A percentile compares a stretch with the other conserved stretches of the same genome.
Evolutionary conservation across 2,329 filamentous ascomycete genomes (phyloP).

Genomic region (Aureobasidium uvarum): DNA sequence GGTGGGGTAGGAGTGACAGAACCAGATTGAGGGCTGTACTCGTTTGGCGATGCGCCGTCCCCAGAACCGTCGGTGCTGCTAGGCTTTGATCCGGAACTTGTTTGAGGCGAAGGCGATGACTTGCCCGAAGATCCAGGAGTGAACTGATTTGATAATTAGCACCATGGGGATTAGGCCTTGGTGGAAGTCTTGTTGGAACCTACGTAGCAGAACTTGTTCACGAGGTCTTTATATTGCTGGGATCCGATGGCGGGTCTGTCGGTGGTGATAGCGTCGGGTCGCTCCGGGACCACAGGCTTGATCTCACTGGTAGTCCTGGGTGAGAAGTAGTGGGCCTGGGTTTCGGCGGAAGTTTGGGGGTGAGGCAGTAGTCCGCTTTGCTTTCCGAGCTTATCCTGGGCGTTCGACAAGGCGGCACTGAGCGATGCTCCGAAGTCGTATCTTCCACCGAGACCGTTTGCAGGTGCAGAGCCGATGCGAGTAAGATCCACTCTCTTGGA

Average conservation of each 20-base stretch:
- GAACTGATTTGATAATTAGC: slow-evolving; percentile 40
- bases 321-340: slow-evolving; percentile 27
- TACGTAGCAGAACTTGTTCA: slow-evolving; percentile 99
- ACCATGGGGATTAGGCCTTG: slow-evolving; percentile 40
- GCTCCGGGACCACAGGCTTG: slow-evolving; percentile 44
- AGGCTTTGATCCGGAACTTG: slow-evolving; percentile 12
- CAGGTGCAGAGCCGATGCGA: slow-evolving; percentile 50
- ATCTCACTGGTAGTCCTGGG: slow-evolving; percentile 27
- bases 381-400: slow-evolving; percentile 63
- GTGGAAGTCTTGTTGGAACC: slow-evolving; percentile 56
- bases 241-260: slow-evolving; percentile 73
- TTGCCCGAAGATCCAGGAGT: slow-evolving; percentile 28
- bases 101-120: slow-evolving; percentile 30
- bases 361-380: slow-evolving; percentile 48
- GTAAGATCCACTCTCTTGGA: slow-evolving; percentile 62
- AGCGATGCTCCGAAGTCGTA: slow-evolving; percentile 97
- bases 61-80: slow-evolving; percentile 24
- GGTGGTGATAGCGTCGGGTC: slow-evolving; percentile 56
- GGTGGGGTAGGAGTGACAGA: slow-evolving; percentile 28
- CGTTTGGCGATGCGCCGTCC: slow-evolving; percentile 23
- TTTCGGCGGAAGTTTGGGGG: not conserved
- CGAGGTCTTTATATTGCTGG: slow-evolving; percentile 90
- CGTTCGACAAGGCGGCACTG: slow-evolving; percentile 73
- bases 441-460: slow-evolving; percentile 74
- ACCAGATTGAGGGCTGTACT: slow-evolving; percentile 26